These are phyloP conservation scores for Tardiomyces digboiensis DNA, from an alignment of 1,139 yeast genomes.

Conservation along the genomic window DNA sequence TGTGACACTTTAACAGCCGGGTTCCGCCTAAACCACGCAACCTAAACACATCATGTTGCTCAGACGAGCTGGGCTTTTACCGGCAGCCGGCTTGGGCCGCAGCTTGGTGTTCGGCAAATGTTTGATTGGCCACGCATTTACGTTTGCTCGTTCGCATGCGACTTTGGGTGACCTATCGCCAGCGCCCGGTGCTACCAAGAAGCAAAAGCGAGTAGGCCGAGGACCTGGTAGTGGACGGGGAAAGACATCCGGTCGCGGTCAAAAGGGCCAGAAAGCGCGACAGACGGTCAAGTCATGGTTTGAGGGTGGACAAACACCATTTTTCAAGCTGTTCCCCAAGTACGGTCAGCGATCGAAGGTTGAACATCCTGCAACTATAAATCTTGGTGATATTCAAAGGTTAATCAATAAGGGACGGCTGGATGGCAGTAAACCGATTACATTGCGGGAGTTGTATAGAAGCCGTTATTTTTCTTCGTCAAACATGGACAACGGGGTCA, in stretches of 20 bases:
- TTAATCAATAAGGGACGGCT: constrained; percentile 34
- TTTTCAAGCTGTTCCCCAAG: constrained; percentile 81
- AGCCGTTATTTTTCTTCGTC: constrained; percentile 61
- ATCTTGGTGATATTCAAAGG: constrained; percentile 54
- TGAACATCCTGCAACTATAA: constrained; percentile 25
- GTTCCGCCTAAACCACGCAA: neutral
- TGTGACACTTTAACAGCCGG: too few species aligned
- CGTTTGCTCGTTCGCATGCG: constrained; percentile 3
- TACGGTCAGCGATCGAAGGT: constrained; percentile 56
- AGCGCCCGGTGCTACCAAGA: constrained; percentile 22
- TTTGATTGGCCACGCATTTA: too few species aligned
- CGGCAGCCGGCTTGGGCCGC: neutral
- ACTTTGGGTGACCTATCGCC: constrained; percentile 20
- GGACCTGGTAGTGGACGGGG: constrained; percentile 91
- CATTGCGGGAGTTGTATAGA: constrained; percentile 64
- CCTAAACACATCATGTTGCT: neutral
- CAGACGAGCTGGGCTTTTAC: neutral
- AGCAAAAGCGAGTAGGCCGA: constrained; percentile 76
- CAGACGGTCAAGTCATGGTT: constrained; percentile 87
- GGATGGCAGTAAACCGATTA: constrained; percentile 46
- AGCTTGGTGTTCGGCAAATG: neutral
- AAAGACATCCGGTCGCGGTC: constrained; percentile 96
- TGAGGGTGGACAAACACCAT: constrained; percentile 99
- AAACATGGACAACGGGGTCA: constrained; percentile 68
- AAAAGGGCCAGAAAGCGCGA: constrained; percentile 97